Percentiles rank a stretch among this genome's conserved stretches.
These are phyloP conservation scores for Millerozyma miso DNA, from an alignment of 805 yeast species.

Conservation along the genomic window DNA sequence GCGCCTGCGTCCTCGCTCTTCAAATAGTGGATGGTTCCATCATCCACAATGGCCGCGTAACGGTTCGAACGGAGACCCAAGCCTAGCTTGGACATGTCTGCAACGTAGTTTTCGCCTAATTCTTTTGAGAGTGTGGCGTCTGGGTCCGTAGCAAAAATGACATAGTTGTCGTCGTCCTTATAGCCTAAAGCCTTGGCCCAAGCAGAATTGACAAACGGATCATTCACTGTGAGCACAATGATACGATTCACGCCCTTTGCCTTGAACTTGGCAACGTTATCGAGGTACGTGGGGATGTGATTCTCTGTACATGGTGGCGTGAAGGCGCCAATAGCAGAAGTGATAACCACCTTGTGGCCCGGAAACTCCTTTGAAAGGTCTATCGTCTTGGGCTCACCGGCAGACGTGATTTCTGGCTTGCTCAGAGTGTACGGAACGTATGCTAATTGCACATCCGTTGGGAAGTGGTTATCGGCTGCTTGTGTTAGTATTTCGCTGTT, in stretches of 20 bases:
- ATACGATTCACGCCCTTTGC: slow-evolving; percentile 61
- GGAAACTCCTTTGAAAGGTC: slow-evolving; percentile 14
- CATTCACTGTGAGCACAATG: slow-evolving; percentile 62
- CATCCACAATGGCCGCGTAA: slow-evolving; percentile 66
- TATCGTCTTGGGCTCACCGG: slow-evolving; percentile 33
- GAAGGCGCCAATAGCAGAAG: slow-evolving; percentile 83
- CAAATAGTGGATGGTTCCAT: slow-evolving; percentile 36
- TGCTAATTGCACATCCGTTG: slow-evolving; percentile 31
- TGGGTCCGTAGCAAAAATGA: slow-evolving; percentile 66
- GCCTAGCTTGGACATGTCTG: slow-evolving; percentile 51
- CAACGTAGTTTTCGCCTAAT: slow-evolving; percentile 48
- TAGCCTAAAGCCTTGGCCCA: slow-evolving; percentile 57
- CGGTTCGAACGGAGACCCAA: slow-evolving; percentile 61
- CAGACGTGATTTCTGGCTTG: slow-evolving; percentile 32
- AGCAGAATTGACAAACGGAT: slow-evolving; percentile 66
- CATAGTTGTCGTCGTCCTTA: slow-evolving; percentile 26
- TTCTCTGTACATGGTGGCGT: slow-evolving; percentile 75
- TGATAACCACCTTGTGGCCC: slow-evolving; percentile 59
- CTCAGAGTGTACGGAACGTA: slow-evolving; percentile 39
- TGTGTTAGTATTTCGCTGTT: slow-evolving; percentile 2
- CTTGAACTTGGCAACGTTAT: slow-evolving; percentile 46
- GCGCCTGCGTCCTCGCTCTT: slow-evolving; percentile 23
- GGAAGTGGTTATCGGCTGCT: slow-evolving; percentile 20
- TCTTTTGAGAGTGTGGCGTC: slow-evolving; percentile 53
- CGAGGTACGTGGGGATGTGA: slow-evolving; percentile 67